Base-by-base conservation (phyloP, 1,284 basidiomycete genomes). In the Ceratobasidium theobromae region DNA sequence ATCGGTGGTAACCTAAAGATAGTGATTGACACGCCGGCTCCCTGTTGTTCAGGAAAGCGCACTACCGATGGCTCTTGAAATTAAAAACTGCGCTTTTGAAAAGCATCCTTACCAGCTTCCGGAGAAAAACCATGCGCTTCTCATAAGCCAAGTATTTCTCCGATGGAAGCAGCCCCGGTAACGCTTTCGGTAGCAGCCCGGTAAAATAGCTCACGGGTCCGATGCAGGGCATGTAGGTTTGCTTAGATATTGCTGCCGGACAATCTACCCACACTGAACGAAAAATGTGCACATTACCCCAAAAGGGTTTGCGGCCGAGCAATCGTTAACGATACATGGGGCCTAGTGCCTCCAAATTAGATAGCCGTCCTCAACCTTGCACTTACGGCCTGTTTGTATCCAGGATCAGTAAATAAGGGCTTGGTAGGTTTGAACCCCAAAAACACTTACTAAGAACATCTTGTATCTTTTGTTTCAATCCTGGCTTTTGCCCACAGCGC, bases 391-490 rank as follows among this genome's bases (percentile, higher is more conserved):
- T 64, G 43, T 52, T 18, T 16, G 4, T 14, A 21, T 16, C 40
- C 32, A 38, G 23, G 9, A 23, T 27, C 57, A 40, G 58, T 53
- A 28, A 54, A 53, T 41, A 66, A 49, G 40, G 40, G 53, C 30
- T 84, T 82, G 49, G 78, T 78, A 71, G 84, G 81, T 21, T 81
- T 78, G 53, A 85, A 74, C 18, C 79, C 77, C 72, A 87, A 89
- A 71, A 78, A 81, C n/a, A n/a, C 70, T 92, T 84, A 65, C 77
- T 73, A 11, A 87, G 80, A 53, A 93, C 84, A 72, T 94, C 92
- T 28, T 81, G 65, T 23, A 93, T 78, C 77, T 94, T 94, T 71
- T 87, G 86, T 71, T 76, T 79, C 3, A 90, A 82, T 28, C 92
- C 93, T 65, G 81, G 74, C 77, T 93, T 94, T 35, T 83, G 81